Evolutionary conservation across 179 eudicot genomes (phyloP).

Genomic region (Amaranthus tricolor): DNA sequence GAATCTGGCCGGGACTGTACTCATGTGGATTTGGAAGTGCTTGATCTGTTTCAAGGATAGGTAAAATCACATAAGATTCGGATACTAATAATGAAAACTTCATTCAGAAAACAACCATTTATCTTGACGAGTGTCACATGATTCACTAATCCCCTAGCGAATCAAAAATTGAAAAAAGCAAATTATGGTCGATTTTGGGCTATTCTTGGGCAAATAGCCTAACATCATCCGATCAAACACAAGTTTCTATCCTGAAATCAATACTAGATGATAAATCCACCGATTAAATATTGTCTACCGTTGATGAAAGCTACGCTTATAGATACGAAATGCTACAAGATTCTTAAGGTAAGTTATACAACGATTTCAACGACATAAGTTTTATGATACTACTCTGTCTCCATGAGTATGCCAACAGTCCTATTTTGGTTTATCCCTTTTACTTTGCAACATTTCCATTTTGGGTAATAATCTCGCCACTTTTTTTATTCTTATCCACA

Average conservation of each 20-base stretch:
- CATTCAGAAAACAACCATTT: too few relatives aligned
- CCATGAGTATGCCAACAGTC: too few relatives aligned
- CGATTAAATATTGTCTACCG: neutral
- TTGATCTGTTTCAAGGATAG: conserved; percentile 30
- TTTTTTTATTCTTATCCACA: too few relatives aligned
- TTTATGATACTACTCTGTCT: too few relatives aligned
- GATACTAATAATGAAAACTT: too few relatives aligned
- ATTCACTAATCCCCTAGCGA: neutral
- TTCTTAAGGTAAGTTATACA: neutral
- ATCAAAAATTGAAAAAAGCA: neutral
- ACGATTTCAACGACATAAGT: neutral
- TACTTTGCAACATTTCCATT: too few relatives aligned
- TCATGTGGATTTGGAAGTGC: conserved; percentile 48
- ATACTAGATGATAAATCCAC: neutral
- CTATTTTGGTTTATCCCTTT: too few relatives aligned
- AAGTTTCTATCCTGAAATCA: neutral
- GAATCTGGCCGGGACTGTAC: conserved; percentile 57
- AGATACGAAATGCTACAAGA: neutral
- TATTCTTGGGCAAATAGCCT: neutral
- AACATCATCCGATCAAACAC: neutral
- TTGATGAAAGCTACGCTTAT: neutral
- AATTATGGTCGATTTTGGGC: too few relatives aligned
- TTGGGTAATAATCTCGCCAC: too few relatives aligned
- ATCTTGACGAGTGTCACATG: too few relatives aligned
- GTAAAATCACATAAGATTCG: neutral